Base-by-base conservation (phyloP, 2,329 filamentous ascomycete genomes). In the Calonectria crousiana region DNA sequence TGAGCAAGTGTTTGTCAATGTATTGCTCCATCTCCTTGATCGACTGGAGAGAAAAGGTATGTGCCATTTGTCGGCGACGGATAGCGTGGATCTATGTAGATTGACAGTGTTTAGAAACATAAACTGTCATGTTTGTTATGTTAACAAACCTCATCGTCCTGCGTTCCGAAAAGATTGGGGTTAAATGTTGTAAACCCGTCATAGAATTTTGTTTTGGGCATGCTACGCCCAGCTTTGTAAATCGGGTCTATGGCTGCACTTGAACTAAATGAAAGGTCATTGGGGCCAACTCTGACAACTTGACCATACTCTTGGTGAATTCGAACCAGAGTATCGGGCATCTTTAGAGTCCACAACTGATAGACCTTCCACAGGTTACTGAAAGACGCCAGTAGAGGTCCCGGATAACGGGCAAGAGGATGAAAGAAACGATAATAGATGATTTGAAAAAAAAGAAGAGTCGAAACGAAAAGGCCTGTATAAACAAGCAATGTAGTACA, bases 121-220 rank as follows among this genome's bases (percentile, higher is more conserved):
- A 30, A 4, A 11, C 8, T 1, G 13, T 13, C 1, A 36, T 23
- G 8, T 13, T 34, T 6, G 0, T 9, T 47, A 34, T 2, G 4
- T 58, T 1, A 38, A 41, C 70, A 3, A 2, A 72, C 70, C 3
- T 11, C 32, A 13, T 72, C 64, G 47, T 64, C 64, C 6, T 68
- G 70, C 13, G 70, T 72, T 2, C 70, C 70, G 44, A 72, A 72
- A 14, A 72, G 41, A 23, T 72, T 72, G 41, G 70, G 64, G 26
- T 72, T 72, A n/a, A 72, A 72, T 3, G 70, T 32, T 11, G 70
- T 72, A 26, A 72, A 72, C 28, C 64, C 70, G 49, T 68, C 64
- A n/a, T 72, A 72, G n/a, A 72, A 72, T 18, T 52, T 41, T 18
- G 70, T 72, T 30, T 72, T 72, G 8, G 64, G 64, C 41, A 72